Percentiles rank a stretch among this genome's conserved stretches.
phyloP scores from a whole-genome alignment of 108 stramenopile species.

The Cylindrotheca fusiformis region DNA sequence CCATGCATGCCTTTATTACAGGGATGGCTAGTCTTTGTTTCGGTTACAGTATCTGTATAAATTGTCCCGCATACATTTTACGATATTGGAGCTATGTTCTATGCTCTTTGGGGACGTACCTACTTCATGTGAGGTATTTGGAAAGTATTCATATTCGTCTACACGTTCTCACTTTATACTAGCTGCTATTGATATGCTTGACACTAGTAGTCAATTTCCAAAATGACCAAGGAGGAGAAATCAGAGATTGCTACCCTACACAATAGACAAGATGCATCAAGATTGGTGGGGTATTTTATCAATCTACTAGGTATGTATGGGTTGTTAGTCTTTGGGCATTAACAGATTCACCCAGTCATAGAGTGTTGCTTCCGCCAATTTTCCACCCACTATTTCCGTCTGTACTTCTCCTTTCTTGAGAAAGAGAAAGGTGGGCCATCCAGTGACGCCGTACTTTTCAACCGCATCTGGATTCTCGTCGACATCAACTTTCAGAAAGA shows the following conservation, averaged over 20 bases:
- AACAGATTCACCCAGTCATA: conserved; percentile 25
- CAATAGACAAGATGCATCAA: too few species aligned
- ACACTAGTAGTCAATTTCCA: background rate
- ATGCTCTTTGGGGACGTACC: conserved; percentile 62
- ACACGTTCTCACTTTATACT: too few species aligned
- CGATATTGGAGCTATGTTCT: conserved; percentile 74
- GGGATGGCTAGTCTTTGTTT: conserved; percentile 77
- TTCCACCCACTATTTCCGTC: conserved; percentile 24
- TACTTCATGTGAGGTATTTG: too few species aligned
- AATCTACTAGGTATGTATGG: too few species aligned
- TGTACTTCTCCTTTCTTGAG: conserved; percentile 77
- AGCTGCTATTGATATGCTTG: too few species aligned
- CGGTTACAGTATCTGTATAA: conserved; percentile 72
- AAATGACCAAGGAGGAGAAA: background rate
- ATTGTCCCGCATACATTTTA: conserved; percentile 82
- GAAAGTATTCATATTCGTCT: too few species aligned
- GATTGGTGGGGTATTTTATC: too few species aligned
- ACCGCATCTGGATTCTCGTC: conserved; percentile 86
- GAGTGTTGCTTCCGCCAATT: conserved; percentile 22
- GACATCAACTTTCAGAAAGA: conserved; percentile 90
- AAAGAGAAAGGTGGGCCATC: conserved; percentile 93
- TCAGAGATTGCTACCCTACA: background rate
- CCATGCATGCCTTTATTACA: conserved; percentile 73
- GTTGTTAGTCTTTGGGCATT: background rate
- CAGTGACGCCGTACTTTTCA: conserved; percentile 73